A percentile compares a stretch with the other conserved stretches of the same genome.
phyloP scores from a whole-genome alignment of 164 flowering plant genomes.

The Aristolochia californica region DNA sequence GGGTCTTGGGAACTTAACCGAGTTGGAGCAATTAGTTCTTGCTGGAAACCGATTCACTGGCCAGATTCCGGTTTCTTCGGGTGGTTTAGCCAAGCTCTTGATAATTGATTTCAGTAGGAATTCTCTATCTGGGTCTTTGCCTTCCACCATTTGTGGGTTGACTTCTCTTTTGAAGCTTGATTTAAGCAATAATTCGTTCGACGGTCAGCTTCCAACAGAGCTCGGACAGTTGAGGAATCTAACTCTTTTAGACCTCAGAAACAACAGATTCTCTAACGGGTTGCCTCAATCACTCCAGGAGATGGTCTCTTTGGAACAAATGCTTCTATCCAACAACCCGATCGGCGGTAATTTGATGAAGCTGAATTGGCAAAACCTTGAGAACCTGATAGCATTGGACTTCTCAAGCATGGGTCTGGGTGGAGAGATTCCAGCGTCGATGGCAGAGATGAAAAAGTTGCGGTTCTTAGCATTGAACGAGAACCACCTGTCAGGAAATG shows the following conservation, averaged over 20 bases:
- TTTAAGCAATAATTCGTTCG: conserved; percentile 54
- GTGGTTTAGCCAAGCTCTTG: conserved; percentile 36
- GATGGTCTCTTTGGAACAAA: conserved; percentile 52
- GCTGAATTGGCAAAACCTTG: conserved; percentile 42
- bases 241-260: conserved; percentile 69
- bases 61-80: conserved; percentile 37
- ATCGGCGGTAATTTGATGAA: conserved; percentile 47
- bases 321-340: conserved; percentile 63
- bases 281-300: conserved; percentile 38
- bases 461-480: conserved; percentile 65
- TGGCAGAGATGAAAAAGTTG: conserved; percentile 36
- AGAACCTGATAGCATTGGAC: conserved; percentile 44
- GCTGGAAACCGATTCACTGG: conserved; percentile 48
- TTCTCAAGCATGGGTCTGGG: conserved; percentile 46
- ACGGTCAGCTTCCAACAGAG: conserved; percentile 46
- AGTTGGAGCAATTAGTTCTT: conserved; percentile 41
- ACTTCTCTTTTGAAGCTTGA: conserved; percentile 75
- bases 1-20: conserved; percentile 29
- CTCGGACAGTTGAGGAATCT: conserved; percentile 45
- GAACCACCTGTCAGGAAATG: conserved; percentile 57
- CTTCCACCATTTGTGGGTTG: conserved; percentile 47
- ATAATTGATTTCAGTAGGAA: conserved; percentile 76
- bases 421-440: conserved; percentile 58
- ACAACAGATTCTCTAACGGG: conserved; percentile 63
- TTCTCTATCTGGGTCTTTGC: conserved; percentile 49